Base-by-base conservation (phyloP, 2,329 filamentous ascomycete genomes). In the Monosporascus sp. region DNA sequence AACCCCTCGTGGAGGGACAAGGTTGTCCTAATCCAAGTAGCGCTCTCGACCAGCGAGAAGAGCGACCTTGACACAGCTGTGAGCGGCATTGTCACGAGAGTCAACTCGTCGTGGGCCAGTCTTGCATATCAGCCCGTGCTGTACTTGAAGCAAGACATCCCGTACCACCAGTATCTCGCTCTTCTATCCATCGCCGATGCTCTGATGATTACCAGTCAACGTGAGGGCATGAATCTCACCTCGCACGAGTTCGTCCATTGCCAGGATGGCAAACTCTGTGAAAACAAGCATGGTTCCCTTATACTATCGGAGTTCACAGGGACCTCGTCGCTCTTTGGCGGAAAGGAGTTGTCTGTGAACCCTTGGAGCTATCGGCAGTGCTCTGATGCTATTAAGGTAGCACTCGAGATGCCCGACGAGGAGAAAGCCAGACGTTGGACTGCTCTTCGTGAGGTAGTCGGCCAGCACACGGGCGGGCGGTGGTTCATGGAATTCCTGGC, bases 301-400 rank as follows among this genome's bases (percentile, higher is more conserved):
- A 96, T 97, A 59, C 76, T 97, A 51, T 96, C 90, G 58, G 93
- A 97, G 68, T 97, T 97, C 66, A 96, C 93, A 2, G 94, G 93
- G 24, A 96, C 91, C 55, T 86, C 92, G 1, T 90, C 89, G 0
- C 80, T 97, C 2, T 96, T 97, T 64, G 83, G 84, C 17, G 83
- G 87, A 46, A 83, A 89, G 54, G 88, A 94, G 58, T 79, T 97
- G 15, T 82, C 89, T 0, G 88, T 97, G 63, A 97, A 97, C 66
- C 93, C 93, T 0, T 97, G 93, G 93, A 90, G 97, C 68, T 96
- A 96, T 69, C 83, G 87, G 37, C 84, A 90, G 66, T 95, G 90
- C 62, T 89, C 91, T 49, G 85, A 94, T 35, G 90, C 91, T 9
- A 93, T 97, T 71, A 86, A 88, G 68, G 78, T 81, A 50, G 91